A percentile compares a stretch with the other conserved stretches of the same genome.
Evolutionary conservation across 2,329 filamentous ascomycete species (phyloP).

Genomic region (Fusarium sacchari): DNA sequence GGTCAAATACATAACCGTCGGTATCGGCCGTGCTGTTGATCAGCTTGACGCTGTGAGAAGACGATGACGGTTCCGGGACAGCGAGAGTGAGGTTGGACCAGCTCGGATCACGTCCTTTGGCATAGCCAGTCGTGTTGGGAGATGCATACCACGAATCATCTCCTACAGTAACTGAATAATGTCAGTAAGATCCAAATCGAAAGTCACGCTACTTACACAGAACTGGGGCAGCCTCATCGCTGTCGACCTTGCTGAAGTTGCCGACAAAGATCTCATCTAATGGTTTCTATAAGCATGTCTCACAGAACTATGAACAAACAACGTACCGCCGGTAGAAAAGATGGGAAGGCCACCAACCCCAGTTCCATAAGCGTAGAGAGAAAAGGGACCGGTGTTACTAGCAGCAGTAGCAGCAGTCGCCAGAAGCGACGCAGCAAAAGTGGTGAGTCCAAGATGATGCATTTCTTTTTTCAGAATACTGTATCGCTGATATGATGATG

Average conservation of each 20-base stretch:
- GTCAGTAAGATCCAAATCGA: rapidly evolving
- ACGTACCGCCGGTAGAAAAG: constrained; percentile 1
- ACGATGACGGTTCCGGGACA: neutral
- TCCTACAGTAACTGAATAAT: neutral
- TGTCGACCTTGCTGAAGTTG: neutral
- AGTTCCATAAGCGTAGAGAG: constrained; percentile 9
- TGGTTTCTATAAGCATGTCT: neutral
- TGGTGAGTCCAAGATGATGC: neutral
- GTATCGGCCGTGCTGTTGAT: neutral
- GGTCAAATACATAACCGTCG: neutral
- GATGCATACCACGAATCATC: neutral
- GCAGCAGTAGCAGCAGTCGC: neutral
- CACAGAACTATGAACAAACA: rapidly evolving
- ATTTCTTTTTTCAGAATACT: neutral
- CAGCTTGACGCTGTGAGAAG: neutral
- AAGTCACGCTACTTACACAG: neutral
- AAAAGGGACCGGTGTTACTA: neutral
- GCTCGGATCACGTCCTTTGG: neutral
- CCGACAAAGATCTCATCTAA: neutral
- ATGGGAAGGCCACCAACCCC: neutral
- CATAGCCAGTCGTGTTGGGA: neutral
- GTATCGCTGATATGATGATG: neutral
- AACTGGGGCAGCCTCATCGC: neutral
- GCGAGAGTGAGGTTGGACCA: constrained; percentile 6
- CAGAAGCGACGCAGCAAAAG: neutral